Base-by-base conservation (phyloP, 108 stramenopile species). In the Mayamaea pseudoterrestris region DNA sequence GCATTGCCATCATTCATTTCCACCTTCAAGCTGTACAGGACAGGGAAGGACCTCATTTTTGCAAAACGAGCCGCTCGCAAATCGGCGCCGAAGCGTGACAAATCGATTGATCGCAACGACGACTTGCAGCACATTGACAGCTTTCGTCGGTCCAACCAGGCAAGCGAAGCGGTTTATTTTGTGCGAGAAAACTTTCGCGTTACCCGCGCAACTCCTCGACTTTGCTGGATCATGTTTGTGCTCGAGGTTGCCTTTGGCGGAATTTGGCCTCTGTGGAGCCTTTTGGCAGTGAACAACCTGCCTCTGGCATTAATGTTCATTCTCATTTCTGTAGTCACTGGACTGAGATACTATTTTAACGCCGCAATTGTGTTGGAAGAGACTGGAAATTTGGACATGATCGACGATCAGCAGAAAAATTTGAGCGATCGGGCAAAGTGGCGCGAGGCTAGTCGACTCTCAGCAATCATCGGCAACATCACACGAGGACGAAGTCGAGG, bases 161-260 rank as follows among this genome's bases (percentile, higher is more conserved):
- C 16, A n/a, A 51, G 50, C 28, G 58, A 57, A 16, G 62, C 57
- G 12, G 12, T 74, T 24, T 65, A 65, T 54, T 63, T 68, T 22
- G 69, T 82, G 17, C 60, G 57, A 73, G 73, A 82, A 57, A 44
- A 30, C 3, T 57, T 58, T 2, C 44, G 56, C 1, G 53, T 74
- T 8, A 63, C 60, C 0, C 41, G 68, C 35, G 65, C 81, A 16
- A 69, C 69, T 11, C 44, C 34, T n/a, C 42, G 45, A 35, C 62
- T 65, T 20, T 78, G 76, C 50, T 75, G 65, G 43, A 18, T 53
- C 4, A 42, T 59, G 30, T 50, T 73, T 18, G 23, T 42, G 0
- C 8, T 76, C 29, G 76, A 83, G 61, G 27, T 76, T 21, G 7
- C 40, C 17, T 39, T 83, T 27, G 44, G 76, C n/a, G 73, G 73